A percentile compares a stretch with the other conserved stretches of the same genome.
Conservation (phyloP, 768 basidiomycete species). For the Leccinum sublutescens region DNA sequence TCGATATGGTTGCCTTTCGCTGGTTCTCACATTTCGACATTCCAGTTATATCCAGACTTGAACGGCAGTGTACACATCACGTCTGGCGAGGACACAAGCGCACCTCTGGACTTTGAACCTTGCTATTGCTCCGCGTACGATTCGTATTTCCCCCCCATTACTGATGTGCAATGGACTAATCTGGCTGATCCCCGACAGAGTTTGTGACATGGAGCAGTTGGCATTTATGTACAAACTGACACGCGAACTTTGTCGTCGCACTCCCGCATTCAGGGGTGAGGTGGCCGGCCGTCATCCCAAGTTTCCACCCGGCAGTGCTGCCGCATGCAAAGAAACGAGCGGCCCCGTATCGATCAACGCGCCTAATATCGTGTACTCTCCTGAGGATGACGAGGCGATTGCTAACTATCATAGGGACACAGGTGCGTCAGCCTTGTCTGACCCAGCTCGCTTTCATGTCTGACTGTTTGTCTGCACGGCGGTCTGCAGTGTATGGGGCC, state of each 20-base stretch:
- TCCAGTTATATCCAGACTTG: constrained; percentile 44
- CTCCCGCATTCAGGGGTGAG: constrained; percentile 35
- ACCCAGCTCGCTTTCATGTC: neutral
- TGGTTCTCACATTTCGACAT: neutral
- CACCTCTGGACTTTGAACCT: constrained; percentile 44
- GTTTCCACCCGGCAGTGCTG: constrained; percentile 31
- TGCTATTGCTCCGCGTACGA: constrained; percentile 44
- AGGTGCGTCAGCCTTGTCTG: neutral
- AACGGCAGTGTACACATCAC: constrained; percentile 48
- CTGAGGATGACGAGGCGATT: neutral
- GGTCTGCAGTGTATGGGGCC: neutral
- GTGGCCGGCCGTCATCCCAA: constrained; percentile 19
- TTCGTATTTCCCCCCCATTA: no score
- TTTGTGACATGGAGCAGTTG: constrained; percentile 43
- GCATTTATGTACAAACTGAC: constrained; percentile 53
- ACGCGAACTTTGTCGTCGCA: constrained; percentile 55
- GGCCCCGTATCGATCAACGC: constrained; percentile 13
- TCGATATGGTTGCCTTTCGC: no score
- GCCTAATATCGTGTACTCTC: neutral
- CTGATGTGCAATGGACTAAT: neutral
- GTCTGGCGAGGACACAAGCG: constrained; percentile 40
- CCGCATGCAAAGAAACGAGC: constrained; percentile 20
- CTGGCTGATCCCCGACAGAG: constrained; percentile 8
- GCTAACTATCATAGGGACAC: neutral
- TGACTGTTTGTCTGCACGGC: neutral